Conservation (phyloP, 2,329 filamentous ascomycete species). For the Nigrospora osmanthi region DNA sequence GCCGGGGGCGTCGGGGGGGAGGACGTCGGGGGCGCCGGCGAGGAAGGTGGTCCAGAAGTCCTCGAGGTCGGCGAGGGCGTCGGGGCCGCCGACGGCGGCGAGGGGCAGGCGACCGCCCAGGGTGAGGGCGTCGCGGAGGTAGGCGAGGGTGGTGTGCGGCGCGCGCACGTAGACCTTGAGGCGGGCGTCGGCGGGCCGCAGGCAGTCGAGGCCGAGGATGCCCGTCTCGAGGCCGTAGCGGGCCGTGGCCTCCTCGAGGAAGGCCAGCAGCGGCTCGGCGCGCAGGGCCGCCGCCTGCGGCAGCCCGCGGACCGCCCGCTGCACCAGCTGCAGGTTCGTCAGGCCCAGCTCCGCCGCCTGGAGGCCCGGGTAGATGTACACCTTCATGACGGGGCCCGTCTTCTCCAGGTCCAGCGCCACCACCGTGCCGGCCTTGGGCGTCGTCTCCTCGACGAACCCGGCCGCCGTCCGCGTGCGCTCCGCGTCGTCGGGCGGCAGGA, state of each 20-base stretch:
- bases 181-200: background rate
- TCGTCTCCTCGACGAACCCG: conserved; percentile 1
- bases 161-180: conserved; percentile 1
- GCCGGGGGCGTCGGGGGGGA: background rate
- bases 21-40: background rate
- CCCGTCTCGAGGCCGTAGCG: conserved; percentile 1
- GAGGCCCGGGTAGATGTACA: conserved; percentile 3
- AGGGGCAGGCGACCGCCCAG: conserved; percentile 1
- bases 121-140: background rate
- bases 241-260: background rate
- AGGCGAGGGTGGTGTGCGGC: background rate
- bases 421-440: conserved; percentile 1
- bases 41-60: conserved; percentile 2
- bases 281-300: background rate
- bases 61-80: background rate
- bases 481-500: background rate
- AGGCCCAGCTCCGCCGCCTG: conserved; percentile 1
- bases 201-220: conserved; percentile 1
- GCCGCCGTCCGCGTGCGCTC: background rate
- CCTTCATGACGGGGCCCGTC: conserved; percentile 1
- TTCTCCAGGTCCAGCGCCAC: conserved; percentile 1
- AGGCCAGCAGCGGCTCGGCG: background rate
- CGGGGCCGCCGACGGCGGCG: background rate
- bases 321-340: conserved; percentile 2
- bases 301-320: background rate